Evolutionary conservation across 192 early-diverging fungal genomes (phyloP), one percentile per base, ranked within the genome.

Genomic region (Coemansia asiatica): DNA sequence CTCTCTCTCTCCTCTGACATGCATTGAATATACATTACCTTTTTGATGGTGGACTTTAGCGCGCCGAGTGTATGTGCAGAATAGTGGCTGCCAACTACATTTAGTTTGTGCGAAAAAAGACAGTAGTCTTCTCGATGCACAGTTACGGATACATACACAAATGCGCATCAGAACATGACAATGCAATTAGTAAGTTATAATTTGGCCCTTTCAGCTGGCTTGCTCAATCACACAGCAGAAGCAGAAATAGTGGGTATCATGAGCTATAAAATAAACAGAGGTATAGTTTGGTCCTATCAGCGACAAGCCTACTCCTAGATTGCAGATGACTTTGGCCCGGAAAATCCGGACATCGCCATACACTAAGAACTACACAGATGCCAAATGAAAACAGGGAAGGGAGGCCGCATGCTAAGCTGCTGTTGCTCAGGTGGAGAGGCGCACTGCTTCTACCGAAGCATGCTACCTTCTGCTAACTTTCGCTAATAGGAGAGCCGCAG

Each of bases 41-140:
- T 84, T 63, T 91, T 92, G 48, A 92, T 76, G 9, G 88, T 90
- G 49, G 86, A 85, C 60, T 92, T 92, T 66, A 92, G 69, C 10
- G 89, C 88, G 4, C 91, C 87, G 22, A 90, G 80, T 47, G 89
- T 88, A 48, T 91, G 91, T 21, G 85, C 81, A 16, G 89, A 87
- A 73, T 87, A 92, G 74, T 92, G 91, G 35, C 85, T 88, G 38
- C 90, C 90, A 56, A 92, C 83, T 89, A 74, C 64, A 64, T 40
- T 18, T 35, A 40, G 33, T 31, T 50, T 5, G 47, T 13, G 15
- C 40, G 15, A 28, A 29, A 56, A 56, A 56, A 44, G 40, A 44
- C 15, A 44, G 8, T n/a, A n/a, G n/a, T n/a, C n/a, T n/a, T 44
- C 40, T 13, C 15, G 2, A 44, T 44, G 40, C 40, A 44, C 12